phyloP scores from a whole-genome alignment of 176 grass and related monocot species.

The Pontederia paniculata region DNA sequence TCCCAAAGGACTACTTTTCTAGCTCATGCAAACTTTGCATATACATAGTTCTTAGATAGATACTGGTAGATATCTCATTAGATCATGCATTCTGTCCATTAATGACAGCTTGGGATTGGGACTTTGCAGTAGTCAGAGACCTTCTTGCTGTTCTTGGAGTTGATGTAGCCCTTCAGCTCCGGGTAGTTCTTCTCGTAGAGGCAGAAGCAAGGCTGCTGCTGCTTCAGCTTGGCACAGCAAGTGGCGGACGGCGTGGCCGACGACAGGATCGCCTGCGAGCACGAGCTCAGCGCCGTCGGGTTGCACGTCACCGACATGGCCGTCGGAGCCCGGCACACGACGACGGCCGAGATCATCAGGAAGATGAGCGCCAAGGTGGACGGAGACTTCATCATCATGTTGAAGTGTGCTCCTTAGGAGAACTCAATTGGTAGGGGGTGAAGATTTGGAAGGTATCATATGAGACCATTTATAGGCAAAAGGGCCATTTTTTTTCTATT shows the following conservation, averaged over 20 bases:
- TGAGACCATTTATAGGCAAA: too few relatives aligned
- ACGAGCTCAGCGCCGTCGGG: conserved; percentile 54
- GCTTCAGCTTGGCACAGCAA: conserved; percentile 67
- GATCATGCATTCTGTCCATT: too few relatives aligned
- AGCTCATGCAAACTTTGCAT: too few relatives aligned
- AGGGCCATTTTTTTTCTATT: too few relatives aligned
- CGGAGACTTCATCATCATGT: too few relatives aligned
- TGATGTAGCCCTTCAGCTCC: conserved; percentile 57
- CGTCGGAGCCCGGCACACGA: not conserved
- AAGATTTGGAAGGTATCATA: too few relatives aligned
- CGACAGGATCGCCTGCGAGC: conserved; percentile 55
- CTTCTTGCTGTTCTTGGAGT: conserved; percentile 87
- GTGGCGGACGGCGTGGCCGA: conserved; percentile 31
- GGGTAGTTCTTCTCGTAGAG: conserved; percentile 62
- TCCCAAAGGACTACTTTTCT: too few relatives aligned
- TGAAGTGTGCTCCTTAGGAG: too few relatives aligned
- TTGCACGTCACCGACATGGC: conserved; percentile 40
- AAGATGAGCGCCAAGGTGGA: not conserved
- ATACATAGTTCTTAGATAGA: too few relatives aligned
- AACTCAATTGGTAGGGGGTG: too few relatives aligned
- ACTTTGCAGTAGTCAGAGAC: conserved; percentile 44
- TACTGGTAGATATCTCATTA: too few relatives aligned
- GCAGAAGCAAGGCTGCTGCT: conserved; percentile 73
- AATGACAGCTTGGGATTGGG: not conserved
- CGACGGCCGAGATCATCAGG: conserved; percentile 11